A percentile compares a stretch with the other conserved stretches of the same genome.
Conservation (phyloP, 2,329 filamentous ascomycete genomes). For the Diaporthe eres region DNA sequence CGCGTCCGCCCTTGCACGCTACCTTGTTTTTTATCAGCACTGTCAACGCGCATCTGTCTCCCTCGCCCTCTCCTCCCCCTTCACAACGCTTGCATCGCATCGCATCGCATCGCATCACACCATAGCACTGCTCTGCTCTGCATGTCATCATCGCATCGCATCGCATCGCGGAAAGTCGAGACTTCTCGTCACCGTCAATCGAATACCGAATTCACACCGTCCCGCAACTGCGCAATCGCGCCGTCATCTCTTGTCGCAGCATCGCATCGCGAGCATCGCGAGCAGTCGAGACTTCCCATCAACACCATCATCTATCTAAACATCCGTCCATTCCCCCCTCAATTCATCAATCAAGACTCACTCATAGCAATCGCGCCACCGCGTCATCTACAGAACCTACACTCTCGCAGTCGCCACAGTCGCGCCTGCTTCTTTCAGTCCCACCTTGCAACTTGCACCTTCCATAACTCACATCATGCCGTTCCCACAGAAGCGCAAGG, state of each 20-base stretch:
- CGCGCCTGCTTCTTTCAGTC: conserved; percentile 11
- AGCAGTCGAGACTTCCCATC: conserved; percentile 10
- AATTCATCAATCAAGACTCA: neutral
- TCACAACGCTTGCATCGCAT: neutral
- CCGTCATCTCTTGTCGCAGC: conserved; percentile 4
- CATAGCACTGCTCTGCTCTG: neutral
- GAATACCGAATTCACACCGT: neutral
- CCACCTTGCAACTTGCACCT: conserved; percentile 6
- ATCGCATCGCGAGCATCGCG: neutral
- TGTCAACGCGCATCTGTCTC: neutral
- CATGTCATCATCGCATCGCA: neutral
- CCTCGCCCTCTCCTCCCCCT: neutral
- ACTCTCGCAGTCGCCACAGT: conserved; percentile 4
- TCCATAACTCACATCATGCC: conserved; percentile 28
- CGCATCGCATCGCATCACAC: neutral
- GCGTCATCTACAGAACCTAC: neutral
- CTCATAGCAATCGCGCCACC: neutral
- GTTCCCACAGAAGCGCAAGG: conserved; percentile 30
- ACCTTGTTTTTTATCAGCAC: neutral
- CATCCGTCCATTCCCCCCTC: neutral
- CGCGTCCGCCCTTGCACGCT: neutral
- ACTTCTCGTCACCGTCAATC: conserved; percentile 1
- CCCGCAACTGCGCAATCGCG: neutral
- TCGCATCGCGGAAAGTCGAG: neutral
- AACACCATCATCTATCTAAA: neutral